Percentiles rank a stretch among this genome's conserved stretches.
These are phyloP conservation scores for Ogataea sp. DNA, from an alignment of 805 yeast species.

Conservation along the genomic window DNA sequence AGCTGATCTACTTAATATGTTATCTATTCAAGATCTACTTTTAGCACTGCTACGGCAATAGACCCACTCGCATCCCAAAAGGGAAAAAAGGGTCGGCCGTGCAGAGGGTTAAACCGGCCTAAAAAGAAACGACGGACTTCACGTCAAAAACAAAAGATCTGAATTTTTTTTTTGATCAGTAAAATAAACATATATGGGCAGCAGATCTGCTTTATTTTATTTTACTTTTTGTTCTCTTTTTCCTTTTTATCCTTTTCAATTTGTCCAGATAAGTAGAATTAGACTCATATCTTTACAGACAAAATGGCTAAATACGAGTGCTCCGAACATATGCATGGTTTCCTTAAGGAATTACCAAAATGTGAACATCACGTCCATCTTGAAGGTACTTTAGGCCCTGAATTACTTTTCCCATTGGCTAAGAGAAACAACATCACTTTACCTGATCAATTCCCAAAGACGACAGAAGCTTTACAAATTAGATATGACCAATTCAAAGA, in stretches of 20 bases:
- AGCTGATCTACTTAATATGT: no score
- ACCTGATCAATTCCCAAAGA: conserved; percentile 56
- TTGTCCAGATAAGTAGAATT: no score
- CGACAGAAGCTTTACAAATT: conserved; percentile 46
- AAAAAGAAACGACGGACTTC: no score
- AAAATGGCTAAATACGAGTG: conserved; percentile 21
- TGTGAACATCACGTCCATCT: conserved; percentile 84
- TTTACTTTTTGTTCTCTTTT: background rate
- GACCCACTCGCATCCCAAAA: no score
- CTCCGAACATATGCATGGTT: conserved; percentile 32
- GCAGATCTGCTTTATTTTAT: background rate
- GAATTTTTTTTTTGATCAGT: background rate
- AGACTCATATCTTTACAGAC: no score
- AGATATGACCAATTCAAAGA: conserved; percentile 58
- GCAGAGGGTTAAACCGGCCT: no score
- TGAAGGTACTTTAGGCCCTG: conserved; percentile 80
- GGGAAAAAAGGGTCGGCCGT: background rate
- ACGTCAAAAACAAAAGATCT: background rate
- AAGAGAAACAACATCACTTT: conserved; percentile 51
- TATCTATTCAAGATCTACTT: no score
- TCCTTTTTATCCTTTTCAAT: no score
- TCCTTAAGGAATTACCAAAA: conserved; percentile 67
- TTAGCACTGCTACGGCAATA: no score
- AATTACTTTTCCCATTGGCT: conserved; percentile 60
- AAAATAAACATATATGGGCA: background rate